Base-by-base conservation (phyloP, 163 green algal species). In the Smithsoniella earleae region DNA sequence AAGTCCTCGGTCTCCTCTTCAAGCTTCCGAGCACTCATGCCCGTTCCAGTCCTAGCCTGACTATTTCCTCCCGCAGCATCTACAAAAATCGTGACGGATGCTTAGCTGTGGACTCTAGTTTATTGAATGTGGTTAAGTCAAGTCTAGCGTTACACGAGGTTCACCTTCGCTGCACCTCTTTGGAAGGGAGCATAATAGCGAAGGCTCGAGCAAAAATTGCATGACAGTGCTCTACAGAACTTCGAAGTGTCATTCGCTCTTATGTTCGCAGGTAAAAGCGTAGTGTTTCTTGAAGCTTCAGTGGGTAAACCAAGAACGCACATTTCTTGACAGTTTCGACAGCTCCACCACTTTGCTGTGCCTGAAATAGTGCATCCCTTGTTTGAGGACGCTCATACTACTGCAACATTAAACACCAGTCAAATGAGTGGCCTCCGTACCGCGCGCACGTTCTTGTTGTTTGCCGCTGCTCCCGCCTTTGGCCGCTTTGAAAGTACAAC, bases 1-100 rank as follows among this genome's bases (percentile, higher is more conserved):
- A 97, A 91, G 45, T 95, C 90, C 74, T 98, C 93, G 30, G 92
- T 97, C 77, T 98, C 93, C n/a, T 88, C 76, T n/a, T 98, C 93
- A 8, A 98, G 83, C 82, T 97, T 97, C 34, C 82, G 77, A 25
- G 92, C 85, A 63, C 90, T 87, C 66, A 92, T 88, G 25, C 83
- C 86, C 30, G 79, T 81, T 1, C 77, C 81, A 22, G 46, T 52
- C 43, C 76, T 75, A 46, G 74, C 40, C 34, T 62, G 46, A 76
- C 27, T 85, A 79, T 91, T 91, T 40, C 73, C 77, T 0, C 83
- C 84, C 40, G 82, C 83, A 33, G 78, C 81, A 18, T 78, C 79
- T 86, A 66, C 74, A 76, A 20, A 72, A n/a, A n/a, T n/a, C n/a
- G n/a, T n/a, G n/a, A n/a, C n/a, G n/a, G n/a, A 31, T 13, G 58